These are phyloP conservation scores for Astrocystis sublimbata DNA, from an alignment of 495 filamentous ascomycete species.

Conservation along the genomic window DNA sequence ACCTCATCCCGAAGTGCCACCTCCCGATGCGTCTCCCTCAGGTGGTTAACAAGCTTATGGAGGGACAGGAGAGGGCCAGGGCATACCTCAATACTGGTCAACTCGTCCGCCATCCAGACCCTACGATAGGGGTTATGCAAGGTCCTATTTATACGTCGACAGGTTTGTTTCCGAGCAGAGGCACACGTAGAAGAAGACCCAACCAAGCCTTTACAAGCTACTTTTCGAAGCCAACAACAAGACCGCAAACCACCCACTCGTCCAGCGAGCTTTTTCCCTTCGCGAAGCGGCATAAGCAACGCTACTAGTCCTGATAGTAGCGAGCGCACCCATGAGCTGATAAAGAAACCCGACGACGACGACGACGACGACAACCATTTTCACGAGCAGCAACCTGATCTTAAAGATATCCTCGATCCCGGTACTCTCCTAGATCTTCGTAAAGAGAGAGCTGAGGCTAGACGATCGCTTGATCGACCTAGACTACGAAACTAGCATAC, in stretches of 20 bases:
- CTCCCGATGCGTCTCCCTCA: too few species aligned
- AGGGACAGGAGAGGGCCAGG: slow-evolving; percentile 20
- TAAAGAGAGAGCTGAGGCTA: slow-evolving; percentile 2
- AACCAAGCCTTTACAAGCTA: slow-evolving; percentile 34
- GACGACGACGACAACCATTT: too few species aligned
- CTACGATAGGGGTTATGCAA: slow-evolving; percentile 46
- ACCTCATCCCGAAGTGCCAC: slow-evolving; percentile 44
- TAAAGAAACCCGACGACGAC: not conserved
- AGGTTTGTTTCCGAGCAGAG: slow-evolving; percentile 38
- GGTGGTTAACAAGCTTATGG: slow-evolving; percentile 16
- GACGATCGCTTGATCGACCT: slow-evolving; percentile 14
- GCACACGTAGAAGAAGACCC: slow-evolving; percentile 41
- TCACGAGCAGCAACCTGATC: not conserved
- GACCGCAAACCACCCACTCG: not conserved
- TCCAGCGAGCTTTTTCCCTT: not conserved
- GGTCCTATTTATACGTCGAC: slow-evolving; percentile 46
- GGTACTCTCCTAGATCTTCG: slow-evolving; percentile 8
- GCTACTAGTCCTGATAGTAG: not conserved
- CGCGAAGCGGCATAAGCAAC: not conserved
- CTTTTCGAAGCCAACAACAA: slow-evolving; percentile 21
- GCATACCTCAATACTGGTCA: slow-evolving; percentile 33
- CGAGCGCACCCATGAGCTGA: not conserved
- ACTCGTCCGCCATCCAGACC: slow-evolving; percentile 34
- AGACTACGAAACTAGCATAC: slow-evolving; percentile 16
- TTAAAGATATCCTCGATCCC: not conserved